phyloP scores from a whole-genome alignment of 2,329 filamentous ascomycete species.

The Lasiodiplodia gonubiensis region DNA sequence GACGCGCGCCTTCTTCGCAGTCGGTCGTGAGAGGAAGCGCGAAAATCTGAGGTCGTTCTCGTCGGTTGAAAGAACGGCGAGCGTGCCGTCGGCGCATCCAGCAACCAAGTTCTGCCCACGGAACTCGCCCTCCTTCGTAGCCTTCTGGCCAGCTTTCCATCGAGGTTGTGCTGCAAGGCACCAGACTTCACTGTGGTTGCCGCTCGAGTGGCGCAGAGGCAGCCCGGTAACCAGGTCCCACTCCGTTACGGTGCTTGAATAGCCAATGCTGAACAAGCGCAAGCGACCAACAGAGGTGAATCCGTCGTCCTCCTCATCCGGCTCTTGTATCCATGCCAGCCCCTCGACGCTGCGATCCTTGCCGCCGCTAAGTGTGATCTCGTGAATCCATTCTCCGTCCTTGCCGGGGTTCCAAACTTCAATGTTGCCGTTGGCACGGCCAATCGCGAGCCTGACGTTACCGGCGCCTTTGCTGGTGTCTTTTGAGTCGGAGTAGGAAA shows the following conservation, averaged over 20 bases:
- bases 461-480: conserved; percentile 26
- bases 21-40: conserved; percentile 74
- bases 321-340: conserved; percentile 88
- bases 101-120: conserved; percentile 70
- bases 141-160: conserved; percentile 43
- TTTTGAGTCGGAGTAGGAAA: conserved; percentile 72
- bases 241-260: conserved; percentile 89
- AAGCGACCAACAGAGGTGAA: conserved; percentile 71
- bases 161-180: conserved; percentile 87
- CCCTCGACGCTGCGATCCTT: conserved; percentile 88
- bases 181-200: conserved; percentile 96
- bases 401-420: conserved; percentile 94
- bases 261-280: conserved; percentile 94
- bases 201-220: conserved; percentile 81
- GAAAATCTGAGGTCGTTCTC: conserved; percentile 84
- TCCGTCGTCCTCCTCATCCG: conserved; percentile 71
- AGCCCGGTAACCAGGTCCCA: conserved; percentile 86
- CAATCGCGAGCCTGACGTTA: conserved; percentile 75
- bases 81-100: conserved; percentile 88
- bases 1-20: conserved; percentile 84
- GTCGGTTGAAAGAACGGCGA: conserved; percentile 84
- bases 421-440: conserved; percentile 92
- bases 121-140: conserved; percentile 31
- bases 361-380: conserved; percentile 82
- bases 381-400: conserved; percentile 81